Base-by-base conservation (phyloP, 192 early-diverging fungal species). In the Podila epigama region DNA sequence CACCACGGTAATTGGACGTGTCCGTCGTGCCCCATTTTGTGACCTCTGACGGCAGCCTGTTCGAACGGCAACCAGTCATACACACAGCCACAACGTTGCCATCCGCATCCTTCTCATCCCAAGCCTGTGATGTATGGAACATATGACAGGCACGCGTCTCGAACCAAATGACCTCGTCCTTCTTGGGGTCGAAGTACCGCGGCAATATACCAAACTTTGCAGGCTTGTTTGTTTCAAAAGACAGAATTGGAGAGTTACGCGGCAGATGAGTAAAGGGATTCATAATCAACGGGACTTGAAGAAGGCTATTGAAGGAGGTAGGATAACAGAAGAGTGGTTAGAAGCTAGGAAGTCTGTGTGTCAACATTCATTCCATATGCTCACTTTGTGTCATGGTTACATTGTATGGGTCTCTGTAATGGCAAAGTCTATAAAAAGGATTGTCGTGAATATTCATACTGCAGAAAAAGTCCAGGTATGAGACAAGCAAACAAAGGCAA, bases 51-150 rank as follows among this genome's bases (percentile, higher is more conserved):
- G 66, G 7, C 33, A 75, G 66, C 8, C 63, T 32, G 7, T 66
- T 51, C 0, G 71, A 75, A 10, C 71, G 64, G 40, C 71, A 66
- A 16, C 63, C 71, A 4, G 65, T 75, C 59, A 75, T 61, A 39
- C 71, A 75, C 6, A 75, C 53, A 12, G 71, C 71, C 9, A 75
- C 35, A 20, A 75, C 52, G 5, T 67, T 75, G 10, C 71, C 71
- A 4, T 75, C 41, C 1, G 51, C 15, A 31, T 75, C 71, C 27
- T 40, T 60, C 29, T 75, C 71, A 15, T 75, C 65, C 71, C 71
- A 75, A 6, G 71, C 63, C 13, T 75, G 66, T 27, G 64, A 63
- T 0, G 71, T 75, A 18, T 75, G 71, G 44, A 75, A 75, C 22
- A 75, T 75, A 28, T 75, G 71, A 20, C 71, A 75, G 41, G 64